Evolutionary conservation across 306 rosid genomes (phyloP).

Genomic region (Myrica gale): DNA sequence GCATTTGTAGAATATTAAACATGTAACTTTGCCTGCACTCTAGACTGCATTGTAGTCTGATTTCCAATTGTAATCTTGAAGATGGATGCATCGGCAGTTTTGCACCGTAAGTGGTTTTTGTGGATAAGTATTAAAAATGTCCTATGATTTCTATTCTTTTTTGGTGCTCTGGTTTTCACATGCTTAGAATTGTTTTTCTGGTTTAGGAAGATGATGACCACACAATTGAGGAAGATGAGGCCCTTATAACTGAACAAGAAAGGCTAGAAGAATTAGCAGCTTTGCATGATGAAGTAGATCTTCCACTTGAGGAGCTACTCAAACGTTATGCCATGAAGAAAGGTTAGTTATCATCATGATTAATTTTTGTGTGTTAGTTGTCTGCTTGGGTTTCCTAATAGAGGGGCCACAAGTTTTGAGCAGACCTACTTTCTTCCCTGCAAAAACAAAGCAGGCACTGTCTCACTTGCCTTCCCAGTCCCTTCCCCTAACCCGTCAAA

Average conservation of each 20-base stretch:
- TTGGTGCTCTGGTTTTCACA: background rate
- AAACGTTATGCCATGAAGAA: constrained; percentile 56
- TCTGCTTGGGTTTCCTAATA: background rate
- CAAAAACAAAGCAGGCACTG: background rate
- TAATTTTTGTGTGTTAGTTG: background rate
- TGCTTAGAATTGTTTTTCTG: constrained; percentile 27
- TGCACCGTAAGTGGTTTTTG: background rate
- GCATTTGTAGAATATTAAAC: background rate
- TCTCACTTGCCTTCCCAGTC: constrained; percentile 1
- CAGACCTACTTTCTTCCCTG: background rate
- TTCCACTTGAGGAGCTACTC: constrained; percentile 92
- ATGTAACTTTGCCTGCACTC: background rate
- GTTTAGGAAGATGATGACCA: constrained; percentile 94
- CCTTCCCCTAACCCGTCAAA: background rate
- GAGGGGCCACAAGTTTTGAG: background rate
- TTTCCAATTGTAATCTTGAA: constrained; percentile 12
- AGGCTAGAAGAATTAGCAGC: constrained; percentile 85
- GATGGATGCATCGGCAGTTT: background rate
- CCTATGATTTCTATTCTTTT: background rate
- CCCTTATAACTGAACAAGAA: constrained; percentile 74
- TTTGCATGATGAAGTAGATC: constrained; percentile 76
- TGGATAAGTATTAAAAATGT: background rate
- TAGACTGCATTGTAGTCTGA: background rate
- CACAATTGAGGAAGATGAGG: constrained; percentile 89
- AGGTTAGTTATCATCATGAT: constrained; percentile 36